These are phyloP conservation scores for Neophaeococcomyces aloes DNA, from an alignment of 2,329 filamentous ascomycete species.

Conservation along the genomic window DNA sequence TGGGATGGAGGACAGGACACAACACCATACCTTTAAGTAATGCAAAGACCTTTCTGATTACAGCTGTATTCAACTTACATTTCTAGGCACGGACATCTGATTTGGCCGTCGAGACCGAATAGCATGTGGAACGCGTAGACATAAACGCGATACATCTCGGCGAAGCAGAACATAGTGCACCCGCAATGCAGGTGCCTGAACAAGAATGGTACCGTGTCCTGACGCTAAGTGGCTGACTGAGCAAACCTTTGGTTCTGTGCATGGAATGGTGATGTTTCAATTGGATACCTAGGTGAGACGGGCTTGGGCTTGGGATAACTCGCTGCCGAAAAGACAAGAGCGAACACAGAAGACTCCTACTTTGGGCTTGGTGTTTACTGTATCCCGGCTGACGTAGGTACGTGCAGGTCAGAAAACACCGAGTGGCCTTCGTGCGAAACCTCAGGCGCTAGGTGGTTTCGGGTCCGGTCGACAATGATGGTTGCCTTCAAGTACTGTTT, in stretches of 20 bases:
- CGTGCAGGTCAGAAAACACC: no score
- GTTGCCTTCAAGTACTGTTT: no score
- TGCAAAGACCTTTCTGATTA: conserved; percentile 8
- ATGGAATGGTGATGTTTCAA: neutral
- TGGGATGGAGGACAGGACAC: neutral
- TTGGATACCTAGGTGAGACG: neutral
- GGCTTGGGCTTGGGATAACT: neutral
- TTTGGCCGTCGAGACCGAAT: neutral
- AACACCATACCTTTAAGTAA: conserved; percentile 6
- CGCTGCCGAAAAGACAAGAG: neutral
- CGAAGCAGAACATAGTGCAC: neutral
- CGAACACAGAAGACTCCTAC: no score
- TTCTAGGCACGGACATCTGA: conserved; percentile 5
- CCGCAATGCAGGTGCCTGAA: conserved; percentile 8
- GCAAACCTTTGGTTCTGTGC: neutral
- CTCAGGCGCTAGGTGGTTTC: no score
- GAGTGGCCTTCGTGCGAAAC: no score
- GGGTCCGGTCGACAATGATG: no score
- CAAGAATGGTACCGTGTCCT: conserved; percentile 6
- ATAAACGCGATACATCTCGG: neutral
- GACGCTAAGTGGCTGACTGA: neutral
- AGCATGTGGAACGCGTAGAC: conserved; percentile 5
- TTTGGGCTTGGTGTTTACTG: no score
- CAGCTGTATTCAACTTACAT: conserved; percentile 2
- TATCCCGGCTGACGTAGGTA: no score